A percentile compares a stretch with the other conserved stretches of the same genome.
These are phyloP conservation scores for Calycina herbarum DNA, from an alignment of 2,329 filamentous ascomycete species.

Conservation along the genomic window DNA sequence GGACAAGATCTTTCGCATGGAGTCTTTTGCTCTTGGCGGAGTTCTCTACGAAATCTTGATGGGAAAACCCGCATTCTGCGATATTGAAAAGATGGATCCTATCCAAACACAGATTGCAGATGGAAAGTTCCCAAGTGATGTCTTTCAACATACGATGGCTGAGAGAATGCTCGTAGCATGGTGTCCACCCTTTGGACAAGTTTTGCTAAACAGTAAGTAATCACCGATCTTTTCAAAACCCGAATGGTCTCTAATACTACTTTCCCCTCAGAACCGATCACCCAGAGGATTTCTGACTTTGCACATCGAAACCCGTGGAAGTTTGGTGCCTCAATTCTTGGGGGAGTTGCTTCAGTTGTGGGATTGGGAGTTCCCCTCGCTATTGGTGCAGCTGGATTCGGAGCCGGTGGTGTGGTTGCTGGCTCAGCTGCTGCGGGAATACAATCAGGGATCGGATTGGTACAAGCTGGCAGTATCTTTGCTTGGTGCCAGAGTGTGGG, in stretches of 20 bases:
- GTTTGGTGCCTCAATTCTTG: conserved; percentile 18
- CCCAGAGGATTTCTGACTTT: conserved; percentile 11
- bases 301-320: conserved; percentile 19
- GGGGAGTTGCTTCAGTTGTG: conserved; percentile 13
- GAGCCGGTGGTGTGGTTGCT: conserved; percentile 25
- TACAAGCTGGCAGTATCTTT: conserved; percentile 35
- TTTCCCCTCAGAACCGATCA: neutral
- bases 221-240: neutral
- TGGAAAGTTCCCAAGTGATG: conserved; percentile 24
- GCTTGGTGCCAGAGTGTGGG: conserved; percentile 36
- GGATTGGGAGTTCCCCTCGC: conserved; percentile 22
- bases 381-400: conserved; percentile 31
- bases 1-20: conserved; percentile 20
- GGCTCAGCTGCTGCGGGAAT: conserved; percentile 31
- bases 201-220: conserved; percentile 11
- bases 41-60: conserved; percentile 23
- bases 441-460: conserved; percentile 32
- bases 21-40: conserved; percentile 24
- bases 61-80: conserved; percentile 16
- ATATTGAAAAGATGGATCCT: conserved; percentile 11
- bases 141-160: conserved; percentile 20
- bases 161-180: conserved; percentile 23
- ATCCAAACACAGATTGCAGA: conserved; percentile 9
- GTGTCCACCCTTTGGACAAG: conserved; percentile 23
- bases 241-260: neutral